Conservation (phyloP, 768 basidiomycete species). For the Naganishia vaughanmartiniae region DNA sequence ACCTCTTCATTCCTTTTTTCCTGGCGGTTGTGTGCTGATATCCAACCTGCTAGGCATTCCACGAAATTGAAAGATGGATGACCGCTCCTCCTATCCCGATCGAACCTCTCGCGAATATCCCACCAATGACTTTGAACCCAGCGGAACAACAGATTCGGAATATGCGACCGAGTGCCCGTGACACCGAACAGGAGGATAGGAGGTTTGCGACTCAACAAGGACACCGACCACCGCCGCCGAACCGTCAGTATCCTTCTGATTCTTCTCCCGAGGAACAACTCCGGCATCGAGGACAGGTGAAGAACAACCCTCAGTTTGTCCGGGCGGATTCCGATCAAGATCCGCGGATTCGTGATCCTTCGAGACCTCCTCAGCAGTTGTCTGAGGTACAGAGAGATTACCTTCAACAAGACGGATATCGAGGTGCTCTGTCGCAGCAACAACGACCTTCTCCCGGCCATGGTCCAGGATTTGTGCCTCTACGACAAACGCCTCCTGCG, state of each 20-base stretch:
- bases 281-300: neutral
- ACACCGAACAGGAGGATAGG: conserved; percentile 1
- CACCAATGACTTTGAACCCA: conserved; percentile 31
- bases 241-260: neutral
- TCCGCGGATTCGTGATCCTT: neutral
- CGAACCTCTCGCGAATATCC: conserved; percentile 43
- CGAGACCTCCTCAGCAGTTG: neutral
- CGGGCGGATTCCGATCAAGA: neutral
- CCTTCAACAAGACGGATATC: neutral
- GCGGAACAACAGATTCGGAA: conserved; percentile 6
- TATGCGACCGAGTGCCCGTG: conserved; percentile 1
- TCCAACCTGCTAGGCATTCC: conserved; percentile 46
- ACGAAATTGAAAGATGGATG: conserved; percentile 51
- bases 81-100: conserved; percentile 47
- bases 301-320: neutral
- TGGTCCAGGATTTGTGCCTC: neutral
- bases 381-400: neutral
- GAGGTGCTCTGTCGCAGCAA: neutral
- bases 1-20: neutral
- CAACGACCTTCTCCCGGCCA: neutral
- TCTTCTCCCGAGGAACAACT: neutral
- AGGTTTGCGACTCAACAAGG: neutral
- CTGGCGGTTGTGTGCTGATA: neutral
- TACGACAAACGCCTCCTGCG: neutral
- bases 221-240: neutral